phyloP scores from a whole-genome alignment of 2,329 filamentous ascomycete species.

The Aspergillus terreus region DNA sequence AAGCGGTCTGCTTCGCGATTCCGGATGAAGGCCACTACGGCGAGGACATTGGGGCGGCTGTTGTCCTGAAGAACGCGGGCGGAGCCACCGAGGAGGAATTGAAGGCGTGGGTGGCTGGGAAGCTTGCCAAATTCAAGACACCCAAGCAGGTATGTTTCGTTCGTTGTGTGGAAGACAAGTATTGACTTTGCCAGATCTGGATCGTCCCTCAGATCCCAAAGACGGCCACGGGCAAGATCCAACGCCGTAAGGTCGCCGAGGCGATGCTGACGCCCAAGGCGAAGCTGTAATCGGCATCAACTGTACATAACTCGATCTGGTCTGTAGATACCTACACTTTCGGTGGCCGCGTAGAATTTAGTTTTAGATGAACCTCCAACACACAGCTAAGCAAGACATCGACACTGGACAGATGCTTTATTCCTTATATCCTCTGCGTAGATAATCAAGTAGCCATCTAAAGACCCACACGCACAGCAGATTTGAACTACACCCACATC shows the following conservation, averaged over 20 bases:
- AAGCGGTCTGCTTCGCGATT: constrained; percentile 80
- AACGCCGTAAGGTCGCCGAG: constrained; percentile 80
- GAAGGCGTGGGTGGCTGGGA: constrained; percentile 64
- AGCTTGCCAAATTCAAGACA: constrained; percentile 78
- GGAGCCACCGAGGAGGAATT: constrained; percentile 58
- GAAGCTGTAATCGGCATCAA: constrained; percentile 43
- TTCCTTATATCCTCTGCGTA: too few species aligned
- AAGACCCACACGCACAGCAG: constrained; percentile 21
- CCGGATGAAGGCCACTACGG: constrained; percentile 73
- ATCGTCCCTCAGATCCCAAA: constrained; percentile 84
- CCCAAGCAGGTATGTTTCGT: constrained; percentile 64
- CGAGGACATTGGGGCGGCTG: constrained; percentile 73
- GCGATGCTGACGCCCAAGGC: constrained; percentile 62
- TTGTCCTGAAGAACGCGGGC: constrained; percentile 67
- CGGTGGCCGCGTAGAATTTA: too few species aligned
- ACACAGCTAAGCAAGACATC: too few species aligned
- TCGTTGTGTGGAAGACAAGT: not conserved
- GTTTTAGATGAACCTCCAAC: too few species aligned
- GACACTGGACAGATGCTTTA: too few species aligned
- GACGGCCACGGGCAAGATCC: constrained; percentile 88
- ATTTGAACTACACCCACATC: constrained; percentile 15
- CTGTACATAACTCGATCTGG: not conserved
- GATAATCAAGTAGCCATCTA: not conserved
- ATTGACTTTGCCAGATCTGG: constrained; percentile 55
- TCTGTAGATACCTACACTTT: too few species aligned